Evolutionary conservation across 2,329 filamentous ascomycete species (phyloP), one percentile per base, ranked within the genome.

Genomic region (Chaetoscypha palmicola): DNA sequence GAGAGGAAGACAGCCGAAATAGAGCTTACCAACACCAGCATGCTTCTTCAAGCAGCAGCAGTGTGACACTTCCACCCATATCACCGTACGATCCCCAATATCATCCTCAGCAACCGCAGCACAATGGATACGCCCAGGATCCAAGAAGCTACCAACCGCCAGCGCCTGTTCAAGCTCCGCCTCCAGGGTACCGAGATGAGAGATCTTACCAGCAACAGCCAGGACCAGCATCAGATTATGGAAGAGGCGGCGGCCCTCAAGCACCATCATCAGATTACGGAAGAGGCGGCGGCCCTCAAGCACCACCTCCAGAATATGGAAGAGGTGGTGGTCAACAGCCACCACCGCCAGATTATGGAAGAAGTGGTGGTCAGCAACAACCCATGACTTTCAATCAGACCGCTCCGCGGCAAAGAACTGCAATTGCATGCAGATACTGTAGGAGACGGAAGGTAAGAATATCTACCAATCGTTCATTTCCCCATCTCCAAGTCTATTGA

Each of bases 361-460:
- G 28, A 19, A 28, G 24, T 28, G 19, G 17, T 19, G 50, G 35
- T 31, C 46, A 39, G 35, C 55, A 58, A 42, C 56, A 58, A n/a
- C n/a, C n/a, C 23, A 63, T 62, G 55, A 43, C 55, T 14, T 62
- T 60, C 41, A 59, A 49, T 33, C 69, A 71, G 56, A 70, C 72
- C 24, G 74, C 74, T n/a, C 75, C 75, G 12, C 69, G 75, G 45
- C 75, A 79, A 59, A 66, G 75, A 50, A 79, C 75, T 40, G 75
- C 75, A 43, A 79, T 79, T 59, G 75, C 75, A 36, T 79, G 75
- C 57, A 68, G 73, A 46, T 79, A 79, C 59, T 79, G 75, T 61
- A 64, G 75, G 46, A 68, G 74, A 61, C 69, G 75, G 59, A 79
- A 79, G 71, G 75, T 77, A 65, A 54, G 58, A 42, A 23, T 17